Base-by-base conservation (phyloP, 1,139 yeast genomes). In the Saccharomyces hybrid region DNA sequence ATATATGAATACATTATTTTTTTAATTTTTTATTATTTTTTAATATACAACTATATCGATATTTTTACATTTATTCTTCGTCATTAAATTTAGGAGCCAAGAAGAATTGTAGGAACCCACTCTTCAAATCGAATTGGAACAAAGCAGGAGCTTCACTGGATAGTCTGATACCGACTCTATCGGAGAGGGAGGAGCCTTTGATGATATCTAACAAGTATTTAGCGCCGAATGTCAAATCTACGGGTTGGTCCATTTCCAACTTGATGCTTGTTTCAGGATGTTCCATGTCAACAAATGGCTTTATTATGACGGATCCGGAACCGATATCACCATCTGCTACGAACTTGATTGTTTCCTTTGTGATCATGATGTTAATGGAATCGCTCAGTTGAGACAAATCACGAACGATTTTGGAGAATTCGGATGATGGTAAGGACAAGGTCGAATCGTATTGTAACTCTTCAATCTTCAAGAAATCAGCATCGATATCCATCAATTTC, bases 11-110 rank as follows among this genome's bases (percentile, higher is more conserved):
- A 19, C 19, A 0, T 34, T 38, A 16, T 38, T 16, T 11, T 14
- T 51, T 24, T 49, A 49, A 21, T 42, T 5, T 44, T 49, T 46
- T 21, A 50, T 50, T 24, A n/a, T 24, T 46, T 38, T 27, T 27
- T 46, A 26, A 24, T 47, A 47, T 48, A 50, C 51, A 51, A 50
- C 42, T 28, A 27, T 27, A 47, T 44, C 24, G 29, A 19, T 31
- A 32, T 47, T 48, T 24, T 46, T 19, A 14, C 42, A 52, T 44
- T 64, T 76, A 83, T 62, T 88, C 95, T 58, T 88, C 96, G 64
- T 88, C 96, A 62, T 87, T 96, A 70, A 90, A 89, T 79, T 93
- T 93, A 58, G 99, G 99, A 64, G 99, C 99, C 74, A 93, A 81
- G 81, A 88, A 93, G 81, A 88, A 93, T 73, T 96, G 86, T 72